Percentiles rank a stretch among this genome's conserved stretches.
Conservation (phyloP, 305 asterid species). For the Rubia occidens region DNA sequence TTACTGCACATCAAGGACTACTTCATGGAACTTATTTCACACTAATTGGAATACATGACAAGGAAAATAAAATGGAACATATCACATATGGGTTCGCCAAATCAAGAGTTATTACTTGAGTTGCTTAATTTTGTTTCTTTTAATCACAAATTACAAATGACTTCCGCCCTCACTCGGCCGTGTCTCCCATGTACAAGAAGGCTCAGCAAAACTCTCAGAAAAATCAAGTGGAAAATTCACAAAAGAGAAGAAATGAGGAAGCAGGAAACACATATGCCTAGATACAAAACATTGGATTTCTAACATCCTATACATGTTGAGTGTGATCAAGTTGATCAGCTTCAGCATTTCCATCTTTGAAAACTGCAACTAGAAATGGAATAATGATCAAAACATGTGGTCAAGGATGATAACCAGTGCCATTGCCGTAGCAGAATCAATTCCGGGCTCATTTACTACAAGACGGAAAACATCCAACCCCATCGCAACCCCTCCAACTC, state of each 20-base stretch:
- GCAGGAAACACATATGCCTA: background rate
- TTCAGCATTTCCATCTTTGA: background rate
- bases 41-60: no score
- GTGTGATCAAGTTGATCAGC: background rate
- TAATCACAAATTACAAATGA: background rate
- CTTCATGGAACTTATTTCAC: no score
- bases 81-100: no score
- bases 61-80: no score
- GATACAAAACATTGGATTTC: background rate
- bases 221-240: background rate
- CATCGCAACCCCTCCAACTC: conserved; percentile 38
- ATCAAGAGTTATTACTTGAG: background rate
- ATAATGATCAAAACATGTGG: conserved; percentile 48
- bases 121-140: background rate
- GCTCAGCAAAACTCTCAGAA: background rate
- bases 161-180: background rate
- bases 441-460: conserved; percentile 39
- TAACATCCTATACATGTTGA: background rate
- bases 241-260: background rate
- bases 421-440: conserved; percentile 46
- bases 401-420: conserved; percentile 58
- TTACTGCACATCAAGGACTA: no score
- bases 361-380: background rate
- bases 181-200: background rate
- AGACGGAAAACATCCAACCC: conserved; percentile 59